Conservation (phyloP, 495 filamentous ascomycete species). For the Podospora conica region DNA sequence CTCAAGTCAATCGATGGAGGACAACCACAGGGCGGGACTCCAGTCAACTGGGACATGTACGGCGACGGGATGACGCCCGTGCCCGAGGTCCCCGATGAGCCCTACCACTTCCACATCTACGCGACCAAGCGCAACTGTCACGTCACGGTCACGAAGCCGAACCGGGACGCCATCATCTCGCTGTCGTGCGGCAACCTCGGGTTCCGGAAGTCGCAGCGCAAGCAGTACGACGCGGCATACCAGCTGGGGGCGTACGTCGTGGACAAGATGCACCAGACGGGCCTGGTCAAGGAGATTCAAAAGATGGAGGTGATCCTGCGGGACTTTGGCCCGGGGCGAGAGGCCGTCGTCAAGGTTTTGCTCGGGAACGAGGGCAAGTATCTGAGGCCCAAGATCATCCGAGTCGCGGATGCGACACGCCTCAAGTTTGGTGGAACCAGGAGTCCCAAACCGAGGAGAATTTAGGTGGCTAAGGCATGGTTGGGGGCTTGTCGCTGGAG, state of each 20-base stretch:
- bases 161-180: constrained; percentile 68
- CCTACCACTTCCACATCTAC: constrained; percentile 84
- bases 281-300: constrained; percentile 52
- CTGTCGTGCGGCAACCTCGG: constrained; percentile 76
- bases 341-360: constrained; percentile 82
- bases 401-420: constrained; percentile 75
- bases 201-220: constrained; percentile 71
- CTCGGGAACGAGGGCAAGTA: constrained; percentile 74
- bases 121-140: constrained; percentile 87
- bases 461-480: constrained; percentile 33
- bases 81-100: constrained; percentile 35
- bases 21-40: neutral
- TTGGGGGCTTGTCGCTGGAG: neutral
- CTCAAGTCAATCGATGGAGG: constrained; percentile 4
- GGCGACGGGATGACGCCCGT: constrained; percentile 11
- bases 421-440: constrained; percentile 95
- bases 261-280: constrained; percentile 68
- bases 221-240: constrained; percentile 87
- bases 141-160: constrained; percentile 76
- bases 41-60: constrained; percentile 9
- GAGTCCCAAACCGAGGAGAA: constrained; percentile 69
- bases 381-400: constrained; percentile 62
- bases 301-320: constrained; percentile 71
- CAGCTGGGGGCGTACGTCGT: constrained; percentile 77
- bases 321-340: constrained; percentile 77